A percentile compares a stretch with the other conserved stretches of the same genome.
phyloP scores from a whole-genome alignment of 2,329 filamentous ascomycete genomes.

The Cercospora canescens region DNA sequence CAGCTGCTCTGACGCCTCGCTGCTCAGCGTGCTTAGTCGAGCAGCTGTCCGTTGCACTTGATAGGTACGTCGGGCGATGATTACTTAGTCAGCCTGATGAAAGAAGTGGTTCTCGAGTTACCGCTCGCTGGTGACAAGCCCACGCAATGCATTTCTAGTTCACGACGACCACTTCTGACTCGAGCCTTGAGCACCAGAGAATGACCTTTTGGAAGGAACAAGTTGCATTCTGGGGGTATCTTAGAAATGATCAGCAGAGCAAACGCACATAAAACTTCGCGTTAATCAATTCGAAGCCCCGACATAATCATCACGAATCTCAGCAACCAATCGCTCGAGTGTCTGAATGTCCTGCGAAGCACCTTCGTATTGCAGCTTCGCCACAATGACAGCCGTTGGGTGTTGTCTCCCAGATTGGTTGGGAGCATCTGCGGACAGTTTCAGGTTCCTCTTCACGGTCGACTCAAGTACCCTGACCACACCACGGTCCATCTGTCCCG shows the following conservation, averaged over 20 bases:
- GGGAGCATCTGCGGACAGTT: slow-evolving; percentile 4
- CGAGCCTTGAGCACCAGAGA: not conserved
- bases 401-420: slow-evolving; percentile 8
- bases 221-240: not conserved
- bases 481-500: slow-evolving; percentile 52
- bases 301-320: slow-evolving; percentile 10
- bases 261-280: not conserved
- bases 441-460: slow-evolving; percentile 37
- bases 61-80: too few species aligned
- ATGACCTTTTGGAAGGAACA: not conserved
- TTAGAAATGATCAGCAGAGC: not conserved
- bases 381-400: not conserved
- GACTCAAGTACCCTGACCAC: slow-evolving; percentile 53
- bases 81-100: too few species aligned
- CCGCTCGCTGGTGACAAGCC: not conserved
- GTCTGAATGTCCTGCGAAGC: slow-evolving; percentile 8
- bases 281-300: not conserved
- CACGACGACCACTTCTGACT: too few species aligned
- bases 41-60: too few species aligned
- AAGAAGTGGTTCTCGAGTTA: not conserved
- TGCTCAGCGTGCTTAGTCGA: too few species aligned
- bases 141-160: not conserved
- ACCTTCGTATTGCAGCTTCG: slow-evolving; percentile 9
- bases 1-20: too few species aligned
- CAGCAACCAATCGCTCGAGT: slow-evolving; percentile 1